Conservation (phyloP, 371 early-diverging fungal species). For the Mortierella sp. region DNA sequence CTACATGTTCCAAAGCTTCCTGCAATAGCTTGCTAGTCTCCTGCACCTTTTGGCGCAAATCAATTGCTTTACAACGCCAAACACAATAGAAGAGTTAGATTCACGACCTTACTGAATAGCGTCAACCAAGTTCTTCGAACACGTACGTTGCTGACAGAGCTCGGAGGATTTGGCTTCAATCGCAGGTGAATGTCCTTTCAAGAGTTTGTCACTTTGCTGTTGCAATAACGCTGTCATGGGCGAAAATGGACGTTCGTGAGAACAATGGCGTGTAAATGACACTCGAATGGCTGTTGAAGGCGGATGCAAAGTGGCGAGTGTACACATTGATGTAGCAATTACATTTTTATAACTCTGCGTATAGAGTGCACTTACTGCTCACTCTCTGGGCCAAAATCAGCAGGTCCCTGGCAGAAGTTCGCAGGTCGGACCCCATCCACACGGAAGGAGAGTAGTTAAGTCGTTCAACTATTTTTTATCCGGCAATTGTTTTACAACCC, state of each 20-base stretch:
- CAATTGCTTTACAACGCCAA: no score
- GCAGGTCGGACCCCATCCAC: slow-evolving; percentile 45
- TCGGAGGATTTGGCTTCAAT: no score
- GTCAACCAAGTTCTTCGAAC: no score
- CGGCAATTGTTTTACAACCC: no score
- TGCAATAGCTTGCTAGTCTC: slow-evolving; percentile 24
- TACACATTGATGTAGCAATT: neutral
- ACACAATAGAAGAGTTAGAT: no score
- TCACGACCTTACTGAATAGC: neutral
- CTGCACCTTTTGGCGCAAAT: slow-evolving; percentile 27
- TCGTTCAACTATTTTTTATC: neutral
- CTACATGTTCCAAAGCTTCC: slow-evolving; percentile 35
- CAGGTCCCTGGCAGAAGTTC: slow-evolving; percentile 51
- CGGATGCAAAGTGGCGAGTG: neutral
- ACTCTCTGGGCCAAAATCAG: slow-evolving; percentile 50
- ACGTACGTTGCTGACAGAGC: no score
- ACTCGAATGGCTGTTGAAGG: no score
- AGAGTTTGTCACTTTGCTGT: neutral
- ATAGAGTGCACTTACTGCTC: slow-evolving; percentile 37
- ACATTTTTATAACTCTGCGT: neutral
- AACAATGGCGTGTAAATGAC: neutral
- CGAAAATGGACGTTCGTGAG: neutral
- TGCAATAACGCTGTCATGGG: neutral
- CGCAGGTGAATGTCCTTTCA: no score
- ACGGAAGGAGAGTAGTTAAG: slow-evolving; percentile 3